These are phyloP conservation scores for Thamnidium elegans DNA, from an alignment of 192 early-diverging fungal genomes.

Conservation along the genomic window DNA sequence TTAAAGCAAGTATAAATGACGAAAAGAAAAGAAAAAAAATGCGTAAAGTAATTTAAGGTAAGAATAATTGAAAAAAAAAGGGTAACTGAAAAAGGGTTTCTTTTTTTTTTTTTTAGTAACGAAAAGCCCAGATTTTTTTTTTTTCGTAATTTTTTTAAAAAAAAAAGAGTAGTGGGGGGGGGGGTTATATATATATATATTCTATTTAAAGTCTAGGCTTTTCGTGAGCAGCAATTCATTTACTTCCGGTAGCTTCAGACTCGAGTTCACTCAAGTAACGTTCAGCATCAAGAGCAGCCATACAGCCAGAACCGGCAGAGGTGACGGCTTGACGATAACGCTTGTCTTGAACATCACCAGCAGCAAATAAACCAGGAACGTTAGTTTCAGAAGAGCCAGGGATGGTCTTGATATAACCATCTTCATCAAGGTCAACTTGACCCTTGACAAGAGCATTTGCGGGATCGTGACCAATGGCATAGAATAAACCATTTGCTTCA, in stretches of 20 bases:
- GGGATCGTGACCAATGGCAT: slow-evolving; percentile 96
- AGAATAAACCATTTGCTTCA: slow-evolving; percentile 90
- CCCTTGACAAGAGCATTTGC: slow-evolving; percentile 75
- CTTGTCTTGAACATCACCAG: slow-evolving; percentile 97
- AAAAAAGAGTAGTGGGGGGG: no score
- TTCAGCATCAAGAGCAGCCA: slow-evolving; percentile 96
- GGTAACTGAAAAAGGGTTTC: no score
- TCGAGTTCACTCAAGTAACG: slow-evolving; percentile 80
- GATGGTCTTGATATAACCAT: slow-evolving; percentile 83
- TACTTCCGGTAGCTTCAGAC: neutral
- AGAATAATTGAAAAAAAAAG: no score
- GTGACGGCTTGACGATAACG: slow-evolving; percentile 97
- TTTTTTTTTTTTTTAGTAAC: no score
- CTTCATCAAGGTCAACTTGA: slow-evolving; percentile 80
- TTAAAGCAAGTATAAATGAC: no score
- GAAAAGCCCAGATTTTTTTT: no score
- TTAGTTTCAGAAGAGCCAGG: slow-evolving; percentile 83
- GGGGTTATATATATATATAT: no score
- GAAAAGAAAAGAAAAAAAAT: no score
- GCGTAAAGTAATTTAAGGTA: no score
- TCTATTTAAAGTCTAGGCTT: no score
- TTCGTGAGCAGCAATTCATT: no score
- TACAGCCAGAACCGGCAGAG: slow-evolving; percentile 94
- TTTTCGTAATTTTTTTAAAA: no score
- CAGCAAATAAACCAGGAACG: slow-evolving; percentile 92